Conservation (phyloP, 2,329 filamentous ascomycete species). For the Colletotrichum godetiae region DNA sequence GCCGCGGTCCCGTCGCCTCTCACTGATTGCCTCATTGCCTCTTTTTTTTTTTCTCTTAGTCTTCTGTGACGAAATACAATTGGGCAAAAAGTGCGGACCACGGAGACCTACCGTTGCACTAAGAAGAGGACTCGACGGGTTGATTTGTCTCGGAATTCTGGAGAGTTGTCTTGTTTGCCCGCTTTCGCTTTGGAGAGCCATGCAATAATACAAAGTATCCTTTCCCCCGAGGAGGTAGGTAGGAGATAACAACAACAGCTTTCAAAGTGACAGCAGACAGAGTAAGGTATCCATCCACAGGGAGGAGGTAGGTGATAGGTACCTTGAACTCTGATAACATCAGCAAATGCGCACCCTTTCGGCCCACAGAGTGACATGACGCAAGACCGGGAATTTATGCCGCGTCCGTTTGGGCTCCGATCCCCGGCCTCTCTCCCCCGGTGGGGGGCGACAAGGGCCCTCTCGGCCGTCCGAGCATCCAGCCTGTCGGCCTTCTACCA, state of each 20-base stretch:
- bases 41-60: too few relatives aligned
- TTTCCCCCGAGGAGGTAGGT: background rate
- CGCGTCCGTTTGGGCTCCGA: constrained; percentile 28
- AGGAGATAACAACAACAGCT: background rate
- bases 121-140: background rate
- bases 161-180: background rate
- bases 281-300: too few relatives aligned
- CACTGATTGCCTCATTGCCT: too few relatives aligned
- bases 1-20: too few relatives aligned
- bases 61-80: constrained; percentile 20
- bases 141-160: background rate
- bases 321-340: background rate
- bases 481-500: constrained; percentile 8
- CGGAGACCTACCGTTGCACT: background rate
- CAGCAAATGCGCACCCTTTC: constrained; percentile 17
- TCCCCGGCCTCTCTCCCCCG: constrained; percentile 21
- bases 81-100: background rate
- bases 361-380: constrained; percentile 28
- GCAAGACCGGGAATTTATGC: constrained; percentile 32
- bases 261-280: too few relatives aligned
- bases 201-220: background rate
- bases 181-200: background rate
- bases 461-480: constrained; percentile 33
- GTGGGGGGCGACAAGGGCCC: constrained; percentile 1
- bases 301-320: background rate